Evolutionary conservation across 768 basidiomycete species (phyloP), one percentile per base, ranked within the genome.

Genomic region (Tylopilus sp.): DNA sequence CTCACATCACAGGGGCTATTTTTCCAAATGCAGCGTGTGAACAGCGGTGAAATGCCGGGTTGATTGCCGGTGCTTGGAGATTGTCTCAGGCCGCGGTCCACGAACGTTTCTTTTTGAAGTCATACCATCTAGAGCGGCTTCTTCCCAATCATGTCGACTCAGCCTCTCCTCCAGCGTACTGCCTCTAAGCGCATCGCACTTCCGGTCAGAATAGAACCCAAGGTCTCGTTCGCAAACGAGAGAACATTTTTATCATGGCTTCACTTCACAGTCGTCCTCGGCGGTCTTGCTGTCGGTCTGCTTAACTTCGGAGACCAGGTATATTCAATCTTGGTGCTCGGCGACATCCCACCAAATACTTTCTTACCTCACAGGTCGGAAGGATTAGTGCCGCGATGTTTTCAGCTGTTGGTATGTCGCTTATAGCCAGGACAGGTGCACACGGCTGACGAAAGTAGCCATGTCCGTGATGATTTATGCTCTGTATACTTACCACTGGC

Each of bases 401-500:
- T 74, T 97, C 94, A 18, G 71, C 88, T 52, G 92, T 98, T 57
- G 92, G 94, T 94, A 59, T 51, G 85, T 76, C 35, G 6, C 18
- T 43, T 20, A 22, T 18, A 15, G 39, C 39, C 40, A 3, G 22
- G 21, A 23, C 41, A 43, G 25, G 15, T 40, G 40, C 39, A 17
- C 18, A 41, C 22, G n/a, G 55, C 51, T 66, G 46, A 64, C 36
- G 23, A 40, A 41, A 25, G 25, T 47, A 95, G 95, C 95, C 33
- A 90, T 98, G 83, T 91, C 83, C 20, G 93, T 98, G 53, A 98
- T 99, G 97, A 67, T 91, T 10, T 99, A 99, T 69, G 95, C 97
- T 2, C 72, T 99, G 13, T 87, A 88, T 59, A 92, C 93, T 38
- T 99, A 94, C 67, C 95, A 98, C 67, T 95, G 94, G 91, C 83